Base-by-base conservation (phyloP, 805 yeast species). In the Scheffersomyces lignosus region DNA sequence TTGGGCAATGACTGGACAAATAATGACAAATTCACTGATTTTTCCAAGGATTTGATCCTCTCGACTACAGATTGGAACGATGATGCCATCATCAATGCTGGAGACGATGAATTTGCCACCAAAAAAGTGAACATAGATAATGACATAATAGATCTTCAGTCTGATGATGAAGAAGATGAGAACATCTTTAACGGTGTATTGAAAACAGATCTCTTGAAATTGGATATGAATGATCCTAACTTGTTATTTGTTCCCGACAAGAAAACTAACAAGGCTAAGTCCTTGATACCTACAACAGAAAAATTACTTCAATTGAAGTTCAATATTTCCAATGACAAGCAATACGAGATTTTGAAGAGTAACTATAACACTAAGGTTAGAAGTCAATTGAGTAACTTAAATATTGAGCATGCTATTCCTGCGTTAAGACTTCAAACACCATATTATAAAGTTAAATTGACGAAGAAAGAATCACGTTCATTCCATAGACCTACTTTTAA, bases 281-380 rank as follows among this genome's bases (percentile, higher is more conserved):
- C 80, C 1, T 31, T 51, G 3, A 61, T 77, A 5, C 85, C 90
- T 3, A 59, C 72, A 2, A 74, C 66, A 40, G 86, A 81, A 31
- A 73, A 73, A 43, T 55, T 70, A 18, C 50, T 87, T 15, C 72
- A 75, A 25, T 58, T 71, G 40, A 82, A 84, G 46, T 88, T 85
- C 62, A 85, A 87, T 57, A 74, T 91, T 27, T 89, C 97, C 5
- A 93, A 93, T 61, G 99, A 93, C 60, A 75, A 77, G 29, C 85
- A 83, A 29, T 93, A 93, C 59, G 95, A 87, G 40, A 64, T 83
- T 36, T 69, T 93, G 47, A 85, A 84, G 53, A 85, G 81, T 39
- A 90, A 88, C 52, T 89, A 90, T 58, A 95, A 89, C 57, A 80
- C 95, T 27, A 91, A 87, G 67, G 87, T 91, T 25, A 81, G 99